A percentile compares a stretch with the other conserved stretches of the same genome.
These are phyloP conservation scores for Astragalus glycyphyllos DNA, from an alignment of 306 rosid species.

Conservation along the genomic window DNA sequence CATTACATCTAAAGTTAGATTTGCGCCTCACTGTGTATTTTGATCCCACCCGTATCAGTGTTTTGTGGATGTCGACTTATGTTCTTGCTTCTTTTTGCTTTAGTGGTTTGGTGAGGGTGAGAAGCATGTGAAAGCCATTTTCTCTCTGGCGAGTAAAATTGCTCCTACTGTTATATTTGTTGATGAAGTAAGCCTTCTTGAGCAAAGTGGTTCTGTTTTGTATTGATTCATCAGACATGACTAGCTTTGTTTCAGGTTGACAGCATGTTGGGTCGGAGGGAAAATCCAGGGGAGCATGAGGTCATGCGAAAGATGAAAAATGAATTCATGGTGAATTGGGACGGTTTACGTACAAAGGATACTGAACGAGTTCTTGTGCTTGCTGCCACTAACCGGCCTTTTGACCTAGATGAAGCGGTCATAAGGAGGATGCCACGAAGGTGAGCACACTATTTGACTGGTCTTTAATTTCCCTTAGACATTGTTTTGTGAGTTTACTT, in stretches of 20 bases:
- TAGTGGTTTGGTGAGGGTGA: constrained; percentile 99
- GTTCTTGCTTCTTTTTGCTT: constrained; percentile 44
- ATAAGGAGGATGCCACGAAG: constrained; percentile 97
- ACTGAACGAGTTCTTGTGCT: constrained; percentile 95
- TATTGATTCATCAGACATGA: constrained; percentile 26
- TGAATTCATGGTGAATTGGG: constrained; percentile 99
- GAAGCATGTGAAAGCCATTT: constrained; percentile 92
- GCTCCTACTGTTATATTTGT: constrained; percentile 91
- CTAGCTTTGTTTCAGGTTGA: constrained; percentile 70
- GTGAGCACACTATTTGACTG: constrained; percentile 48
- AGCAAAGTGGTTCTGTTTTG: constrained; percentile 11
- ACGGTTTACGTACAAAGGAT: constrained; percentile 98
- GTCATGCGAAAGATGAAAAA: constrained; percentile 99
- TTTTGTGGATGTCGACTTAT: constrained; percentile 40
- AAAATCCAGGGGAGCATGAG: constrained; percentile 99
- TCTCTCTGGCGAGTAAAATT: constrained; percentile 92
- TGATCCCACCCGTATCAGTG: constrained; percentile 29
- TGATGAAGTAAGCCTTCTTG: constrained; percentile 62
- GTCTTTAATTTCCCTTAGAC: not conserved
- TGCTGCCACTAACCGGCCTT: constrained; percentile 99
- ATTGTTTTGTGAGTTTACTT: not conserved
- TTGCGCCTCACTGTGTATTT: constrained; percentile 11
- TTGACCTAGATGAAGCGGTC: constrained; percentile 99
- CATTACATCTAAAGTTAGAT: constrained; percentile 78
- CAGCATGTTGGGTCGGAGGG: constrained; percentile 99